phyloP scores from a whole-genome alignment of 441 rosid genomes.

The Euphorbia schlechtendalii region DNA sequence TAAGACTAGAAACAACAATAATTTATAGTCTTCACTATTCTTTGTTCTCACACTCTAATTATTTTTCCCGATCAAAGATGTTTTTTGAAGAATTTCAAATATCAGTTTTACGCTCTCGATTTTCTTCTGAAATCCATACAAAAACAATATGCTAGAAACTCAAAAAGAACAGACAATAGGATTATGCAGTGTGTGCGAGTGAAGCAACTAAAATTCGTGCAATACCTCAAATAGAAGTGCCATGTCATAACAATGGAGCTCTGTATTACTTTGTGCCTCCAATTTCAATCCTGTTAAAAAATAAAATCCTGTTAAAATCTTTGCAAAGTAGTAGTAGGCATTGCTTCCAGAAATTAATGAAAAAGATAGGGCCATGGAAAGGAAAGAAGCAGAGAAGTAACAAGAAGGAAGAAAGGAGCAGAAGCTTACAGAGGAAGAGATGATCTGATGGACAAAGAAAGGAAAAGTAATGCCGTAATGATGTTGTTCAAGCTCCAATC shows the following conservation, averaged over 20 bases:
- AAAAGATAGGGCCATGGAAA: neutral
- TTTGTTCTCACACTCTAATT: too few species aligned
- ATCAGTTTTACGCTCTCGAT: too few species aligned
- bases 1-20: too few species aligned
- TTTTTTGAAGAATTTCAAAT: too few species aligned
- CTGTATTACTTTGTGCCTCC: neutral
- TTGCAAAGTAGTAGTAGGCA: neutral
- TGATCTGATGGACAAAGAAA: neutral
- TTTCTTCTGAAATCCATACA: too few species aligned
- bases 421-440: conserved; percentile 6
- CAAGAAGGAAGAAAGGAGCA: neutral
- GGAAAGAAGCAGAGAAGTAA: neutral
- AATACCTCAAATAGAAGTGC: conserved; percentile 44
- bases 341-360: neutral
- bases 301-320: neutral
- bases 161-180: neutral
- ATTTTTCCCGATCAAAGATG: too few species aligned
- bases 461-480: neutral
- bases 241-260: conserved; percentile 17
- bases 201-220: neutral
- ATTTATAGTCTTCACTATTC: too few species aligned
- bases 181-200: too few species aligned
- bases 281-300: conserved; percentile 5
- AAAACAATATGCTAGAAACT: neutral
- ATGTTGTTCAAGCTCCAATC: neutral